Percentiles rank a stretch among this genome's conserved stretches.
These are phyloP conservation scores for Dendryphion nanum DNA, from an alignment of 2,329 filamentous ascomycete genomes.

Conservation along the genomic window DNA sequence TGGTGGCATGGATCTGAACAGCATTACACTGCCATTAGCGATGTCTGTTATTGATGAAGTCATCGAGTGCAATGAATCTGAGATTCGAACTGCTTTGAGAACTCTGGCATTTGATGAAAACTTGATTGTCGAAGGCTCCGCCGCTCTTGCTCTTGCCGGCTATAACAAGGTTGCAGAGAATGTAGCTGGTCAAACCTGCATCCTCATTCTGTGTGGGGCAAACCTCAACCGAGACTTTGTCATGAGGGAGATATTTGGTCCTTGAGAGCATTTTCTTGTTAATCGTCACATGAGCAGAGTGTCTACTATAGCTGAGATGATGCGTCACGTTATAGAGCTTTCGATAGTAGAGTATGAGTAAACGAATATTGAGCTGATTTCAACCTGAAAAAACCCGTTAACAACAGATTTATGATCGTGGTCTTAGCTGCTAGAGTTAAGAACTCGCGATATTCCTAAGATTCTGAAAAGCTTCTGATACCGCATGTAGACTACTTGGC, in stretches of 20 bases:
- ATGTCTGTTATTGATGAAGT: conserved; percentile 2
- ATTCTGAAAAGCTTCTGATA: no score
- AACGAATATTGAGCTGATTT: no score
- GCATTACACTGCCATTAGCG: conserved; percentile 2
- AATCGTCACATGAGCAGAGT: no score
- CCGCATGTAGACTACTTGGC: no score
- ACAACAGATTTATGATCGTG: no score
- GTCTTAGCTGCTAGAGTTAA: no score
- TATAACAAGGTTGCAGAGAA: conserved; percentile 2
- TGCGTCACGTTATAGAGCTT: no score
- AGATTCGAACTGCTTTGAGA: conserved; percentile 2
- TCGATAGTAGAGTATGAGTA: no score
- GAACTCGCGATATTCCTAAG: no score
- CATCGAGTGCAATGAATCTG: not conserved
- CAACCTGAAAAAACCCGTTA: no score
- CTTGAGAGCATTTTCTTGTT: no score
- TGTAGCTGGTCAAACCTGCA: conserved; percentile 1
- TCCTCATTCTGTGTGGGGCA: not conserved
- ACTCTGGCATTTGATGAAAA: conserved; percentile 3
- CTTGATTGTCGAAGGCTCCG: conserved; percentile 5
- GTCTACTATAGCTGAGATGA: no score
- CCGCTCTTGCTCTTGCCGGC: conserved; percentile 5
- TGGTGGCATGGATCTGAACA: conserved; percentile 4
- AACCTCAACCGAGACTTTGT: not conserved
- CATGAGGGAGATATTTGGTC: not conserved